phyloP scores from a whole-genome alignment of 1,284 basidiomycete species.

The Porogramme epimiltina region DNA sequence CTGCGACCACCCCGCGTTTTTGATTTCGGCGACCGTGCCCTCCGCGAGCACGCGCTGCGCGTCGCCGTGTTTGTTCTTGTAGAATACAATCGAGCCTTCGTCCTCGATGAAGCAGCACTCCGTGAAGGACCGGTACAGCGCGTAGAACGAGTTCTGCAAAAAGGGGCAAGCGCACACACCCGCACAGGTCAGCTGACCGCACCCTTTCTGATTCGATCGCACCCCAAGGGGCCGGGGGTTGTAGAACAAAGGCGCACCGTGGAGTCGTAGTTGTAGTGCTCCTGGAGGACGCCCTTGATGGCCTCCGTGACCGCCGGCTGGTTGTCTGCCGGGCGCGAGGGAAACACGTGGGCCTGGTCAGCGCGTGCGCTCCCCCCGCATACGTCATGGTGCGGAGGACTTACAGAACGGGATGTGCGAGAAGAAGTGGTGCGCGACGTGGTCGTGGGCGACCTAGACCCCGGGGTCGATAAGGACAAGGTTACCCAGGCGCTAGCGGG shows the following conservation, averaged over 20 bases:
- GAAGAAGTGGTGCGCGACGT: constrained; percentile 42
- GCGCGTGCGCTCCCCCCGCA: background rate
- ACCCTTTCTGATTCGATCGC: too few relatives aligned
- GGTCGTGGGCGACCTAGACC: constrained; percentile 40
- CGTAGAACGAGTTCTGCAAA: constrained; percentile 33
- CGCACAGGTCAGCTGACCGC: too few relatives aligned
- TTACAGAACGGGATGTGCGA: constrained; percentile 40
- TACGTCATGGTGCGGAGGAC: constrained; percentile 8
- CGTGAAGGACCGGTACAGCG: constrained; percentile 39
- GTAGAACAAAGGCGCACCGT: constrained; percentile 36
- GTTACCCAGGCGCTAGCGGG: background rate
- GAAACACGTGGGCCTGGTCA: constrained; percentile 27
- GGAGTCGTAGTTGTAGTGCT: constrained; percentile 43
- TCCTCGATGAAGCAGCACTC: constrained; percentile 69
- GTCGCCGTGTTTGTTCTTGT: constrained; percentile 65
- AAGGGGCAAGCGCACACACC: too few relatives aligned
- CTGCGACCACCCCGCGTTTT: constrained; percentile 21
- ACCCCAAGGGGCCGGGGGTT: too few relatives aligned
- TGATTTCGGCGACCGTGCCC: constrained; percentile 16
- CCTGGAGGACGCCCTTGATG: constrained; percentile 33
- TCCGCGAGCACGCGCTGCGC: constrained; percentile 25
- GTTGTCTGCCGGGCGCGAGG: constrained; percentile 36
- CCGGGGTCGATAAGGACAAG: background rate
- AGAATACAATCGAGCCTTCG: constrained; percentile 76
- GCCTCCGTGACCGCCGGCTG: constrained; percentile 34